Percentiles rank a stretch among this genome's conserved stretches.
These are phyloP conservation scores for Theileria equi DNA, from an alignment of 169 alveolate species.

Conservation along the genomic window DNA sequence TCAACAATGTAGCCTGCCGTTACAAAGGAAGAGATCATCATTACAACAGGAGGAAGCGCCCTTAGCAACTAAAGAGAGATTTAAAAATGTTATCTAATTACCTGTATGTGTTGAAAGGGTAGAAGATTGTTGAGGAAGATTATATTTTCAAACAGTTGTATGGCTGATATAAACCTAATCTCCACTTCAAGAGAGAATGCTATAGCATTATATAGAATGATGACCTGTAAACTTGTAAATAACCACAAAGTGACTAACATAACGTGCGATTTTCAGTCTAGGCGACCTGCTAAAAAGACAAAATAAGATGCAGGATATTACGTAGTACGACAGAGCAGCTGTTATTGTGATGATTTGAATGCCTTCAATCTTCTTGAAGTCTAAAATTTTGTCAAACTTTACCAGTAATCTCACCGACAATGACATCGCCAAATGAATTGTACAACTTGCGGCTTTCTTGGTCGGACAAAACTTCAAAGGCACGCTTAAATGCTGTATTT, in stretches of 20 bases:
- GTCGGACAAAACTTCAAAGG: slow-evolving; percentile 32
- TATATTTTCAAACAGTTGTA: slow-evolving; percentile 1
- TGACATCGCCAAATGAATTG: slow-evolving; percentile 31
- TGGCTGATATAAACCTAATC: slow-evolving; percentile 19
- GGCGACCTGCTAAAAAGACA: slow-evolving; percentile 13
- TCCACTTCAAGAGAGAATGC: slow-evolving; percentile 58
- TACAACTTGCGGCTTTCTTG: slow-evolving; percentile 33
- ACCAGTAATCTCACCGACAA: neutral
- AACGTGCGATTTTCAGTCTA: slow-evolving; percentile 13
- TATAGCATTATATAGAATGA: slow-evolving; percentile 33
- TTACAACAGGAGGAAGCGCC: slow-evolving; percentile 40
- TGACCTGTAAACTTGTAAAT: slow-evolving; percentile 10
- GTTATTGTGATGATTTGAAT: slow-evolving; percentile 30
- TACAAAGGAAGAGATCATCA: slow-evolving; percentile 17
- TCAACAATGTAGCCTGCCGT: slow-evolving; percentile 31
- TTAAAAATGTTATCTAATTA: neutral
- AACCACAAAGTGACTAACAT: slow-evolving; percentile 27
- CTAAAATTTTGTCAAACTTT: neutral
- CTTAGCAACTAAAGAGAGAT: slow-evolving; percentile 10
- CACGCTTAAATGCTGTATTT: slow-evolving; percentile 16
- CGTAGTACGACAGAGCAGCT: slow-evolving; percentile 36
- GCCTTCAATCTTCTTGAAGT: slow-evolving; percentile 5
- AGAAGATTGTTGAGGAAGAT: slow-evolving; percentile 42
- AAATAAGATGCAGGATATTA: slow-evolving; percentile 32
- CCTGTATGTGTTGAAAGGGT: slow-evolving; percentile 46